Percentiles rank a stretch among this genome's conserved stretches.
These are phyloP conservation scores for Cordyceps cateniannulata DNA, from an alignment of 2,329 filamentous ascomycete species.

Conservation along the genomic window DNA sequence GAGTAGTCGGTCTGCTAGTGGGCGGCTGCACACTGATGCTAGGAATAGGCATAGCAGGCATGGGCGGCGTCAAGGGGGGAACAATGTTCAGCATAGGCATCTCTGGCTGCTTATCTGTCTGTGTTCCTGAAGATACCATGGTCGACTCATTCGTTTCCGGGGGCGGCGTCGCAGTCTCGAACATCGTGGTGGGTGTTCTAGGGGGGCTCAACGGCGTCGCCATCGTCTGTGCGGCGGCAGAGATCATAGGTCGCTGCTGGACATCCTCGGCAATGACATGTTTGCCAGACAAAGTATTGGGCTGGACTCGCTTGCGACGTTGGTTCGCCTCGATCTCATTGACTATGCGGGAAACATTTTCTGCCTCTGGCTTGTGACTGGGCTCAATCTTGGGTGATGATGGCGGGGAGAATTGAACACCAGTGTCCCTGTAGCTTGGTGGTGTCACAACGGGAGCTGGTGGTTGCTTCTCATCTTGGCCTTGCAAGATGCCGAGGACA, in stretches of 20 bases:
- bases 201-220: conserved; percentile 59
- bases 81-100: conserved; percentile 14
- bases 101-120: conserved; percentile 42
- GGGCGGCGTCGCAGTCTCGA: conserved; percentile 33
- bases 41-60: conserved; percentile 56
- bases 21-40: conserved; percentile 91
- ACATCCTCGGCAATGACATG: conserved; percentile 44
- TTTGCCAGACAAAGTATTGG: conserved; percentile 29
- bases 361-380: conserved; percentile 34
- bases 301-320: conserved; percentile 60
- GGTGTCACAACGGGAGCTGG: conserved; percentile 21
- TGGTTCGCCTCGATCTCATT: conserved; percentile 67
- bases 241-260: conserved; percentile 49
- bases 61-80: conserved; percentile 25
- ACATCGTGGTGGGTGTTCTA: conserved; percentile 53
- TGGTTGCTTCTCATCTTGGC: conserved; percentile 42
- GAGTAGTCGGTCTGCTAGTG: conserved; percentile 73
- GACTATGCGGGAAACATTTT: conserved; percentile 31
- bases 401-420: conserved; percentile 77
- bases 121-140: conserved; percentile 53
- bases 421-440: conserved; percentile 59
- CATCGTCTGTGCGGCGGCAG: conserved; percentile 55
- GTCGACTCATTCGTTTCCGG: conserved; percentile 28
- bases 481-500: conserved; percentile 50
- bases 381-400: conserved; percentile 56